Evolutionary conservation across 2,329 filamentous ascomycete species (phyloP), one percentile per base, ranked within the genome.

Genomic region (Ceratocystis variospora): DNA sequence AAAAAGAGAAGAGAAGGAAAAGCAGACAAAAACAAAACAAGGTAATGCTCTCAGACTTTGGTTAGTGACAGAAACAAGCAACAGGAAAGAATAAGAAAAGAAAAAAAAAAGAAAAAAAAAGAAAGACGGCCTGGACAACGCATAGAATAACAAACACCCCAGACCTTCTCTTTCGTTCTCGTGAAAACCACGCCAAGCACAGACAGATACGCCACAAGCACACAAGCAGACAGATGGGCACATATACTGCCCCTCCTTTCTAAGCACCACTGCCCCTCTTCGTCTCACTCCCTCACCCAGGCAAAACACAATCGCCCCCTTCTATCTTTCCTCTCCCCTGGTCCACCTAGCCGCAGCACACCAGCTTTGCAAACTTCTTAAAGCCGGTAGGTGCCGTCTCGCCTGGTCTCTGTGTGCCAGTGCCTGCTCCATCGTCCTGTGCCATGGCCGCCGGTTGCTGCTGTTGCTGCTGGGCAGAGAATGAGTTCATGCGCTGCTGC

Each of bases 331-430:
- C 8, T 22, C 10, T 28, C 37, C 4, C 37, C 37, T 12, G 1
- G 37, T 41, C 61, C n/a, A 4, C 44, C 71, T 80, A 84, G 83
- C 90, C 90, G 78, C 93, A 97, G 84, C 93, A 97, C 67, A 96
- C 80, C 68, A 86, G 84, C 81, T 94, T 96, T 83, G 93, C 88
- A 75, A 96, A 81, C 81, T 96, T 96, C 79, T 96, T 89, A 79
- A 92, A 86, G 70, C 90, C 89, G 68, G 87, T 87, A 59, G 86
- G 88, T 75, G 48, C 46, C 25, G n/a, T 25, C 33, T 67, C 62
- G 12, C n/a, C 66, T 65, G 62, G 55, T 63, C 66, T 64, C 62
- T 65, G 62, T 10, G 45, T 25, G 25, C 50, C 15, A 3, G 19
- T 25, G 50, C 50, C 50, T 15, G 53, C 37, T 3, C 12, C 44